Percentiles rank a stretch among this genome's conserved stretches.
Evolutionary conservation across 2,329 filamentous ascomycete species (phyloP).

Genomic region (Emericellopsis cladophorae): DNA sequence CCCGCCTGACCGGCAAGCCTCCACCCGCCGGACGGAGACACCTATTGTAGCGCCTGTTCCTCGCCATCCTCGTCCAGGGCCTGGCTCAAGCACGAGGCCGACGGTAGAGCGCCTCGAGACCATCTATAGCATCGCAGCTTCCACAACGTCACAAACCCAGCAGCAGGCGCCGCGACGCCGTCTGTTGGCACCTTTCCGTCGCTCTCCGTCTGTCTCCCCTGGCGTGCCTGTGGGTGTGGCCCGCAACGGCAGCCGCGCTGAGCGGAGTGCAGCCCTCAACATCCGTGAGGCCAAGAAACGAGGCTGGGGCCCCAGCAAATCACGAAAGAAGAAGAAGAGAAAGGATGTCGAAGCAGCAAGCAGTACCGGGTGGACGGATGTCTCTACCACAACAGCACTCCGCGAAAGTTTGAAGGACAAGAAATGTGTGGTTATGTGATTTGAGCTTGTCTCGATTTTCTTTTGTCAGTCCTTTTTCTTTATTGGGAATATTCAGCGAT

Average conservation of each 20-base stretch:
- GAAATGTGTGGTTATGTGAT: slow-evolving; percentile 42
- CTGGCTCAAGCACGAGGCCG: slow-evolving; percentile 22
- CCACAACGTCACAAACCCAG: neutral
- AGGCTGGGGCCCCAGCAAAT: slow-evolving; percentile 36
- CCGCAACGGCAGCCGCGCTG: slow-evolving; percentile 40
- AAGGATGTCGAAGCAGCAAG: slow-evolving; percentile 23
- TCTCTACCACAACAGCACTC: slow-evolving; percentile 18
- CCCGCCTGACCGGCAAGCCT: slow-evolving; percentile 19
- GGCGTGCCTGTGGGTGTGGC: slow-evolving; percentile 22
- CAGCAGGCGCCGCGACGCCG: slow-evolving; percentile 4
- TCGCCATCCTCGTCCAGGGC: slow-evolving; percentile 30
- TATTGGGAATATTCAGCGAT: neutral
- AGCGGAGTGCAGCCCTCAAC: slow-evolving; percentile 49
- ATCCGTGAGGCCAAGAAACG: slow-evolving; percentile 46
- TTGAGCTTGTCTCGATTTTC: too few species aligned
- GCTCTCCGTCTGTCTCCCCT: slow-evolving; percentile 18
- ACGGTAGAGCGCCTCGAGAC: slow-evolving; percentile 42
- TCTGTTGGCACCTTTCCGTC: slow-evolving; percentile 19
- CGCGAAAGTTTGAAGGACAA: slow-evolving; percentile 29
- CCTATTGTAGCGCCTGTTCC: slow-evolving; percentile 40
- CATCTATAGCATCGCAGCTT: slow-evolving; percentile 28
- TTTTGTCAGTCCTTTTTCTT: neutral
- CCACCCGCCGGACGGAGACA: slow-evolving; percentile 22
- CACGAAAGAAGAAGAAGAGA: slow-evolving; percentile 25
- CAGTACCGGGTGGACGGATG: slow-evolving; percentile 40